Evolutionary conservation across 495 filamentous ascomycete genomes (phyloP).

Genomic region (Astrocystis sublimbata): DNA sequence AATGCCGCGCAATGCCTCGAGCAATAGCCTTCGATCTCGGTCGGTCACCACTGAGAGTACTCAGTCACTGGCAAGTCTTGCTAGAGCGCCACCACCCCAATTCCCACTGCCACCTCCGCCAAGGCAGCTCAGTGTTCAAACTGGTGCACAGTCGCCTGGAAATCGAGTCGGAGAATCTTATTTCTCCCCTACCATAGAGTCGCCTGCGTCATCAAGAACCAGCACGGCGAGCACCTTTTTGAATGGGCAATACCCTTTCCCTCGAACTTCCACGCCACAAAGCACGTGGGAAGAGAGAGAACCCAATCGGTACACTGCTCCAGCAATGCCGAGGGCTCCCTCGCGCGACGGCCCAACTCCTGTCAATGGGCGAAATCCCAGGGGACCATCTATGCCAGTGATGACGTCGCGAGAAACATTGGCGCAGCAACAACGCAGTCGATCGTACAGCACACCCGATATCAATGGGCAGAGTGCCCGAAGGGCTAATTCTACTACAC

Average conservation of each 20-base stretch:
- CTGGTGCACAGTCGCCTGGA: constrained; percentile 50
- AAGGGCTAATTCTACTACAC: constrained; percentile 31
- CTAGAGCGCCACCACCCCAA: constrained; percentile 62
- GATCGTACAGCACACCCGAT: constrained; percentile 65
- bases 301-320: constrained; percentile 79
- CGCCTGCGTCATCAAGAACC: constrained; percentile 78
- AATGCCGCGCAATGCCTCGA: constrained; percentile 78
- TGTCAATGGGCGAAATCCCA: constrained; percentile 63
- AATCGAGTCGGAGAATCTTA: constrained; percentile 69
- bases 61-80: constrained; percentile 48
- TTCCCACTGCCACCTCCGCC: constrained; percentile 63
- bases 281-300: constrained; percentile 66
- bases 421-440: constrained; percentile 57
- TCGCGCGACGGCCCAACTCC: constrained; percentile 73
- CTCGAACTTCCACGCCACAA: constrained; percentile 68
- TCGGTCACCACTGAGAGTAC: constrained; percentile 75
- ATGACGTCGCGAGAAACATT: constrained; percentile 60
- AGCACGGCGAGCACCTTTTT: constrained; percentile 63
- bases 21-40: constrained; percentile 74
- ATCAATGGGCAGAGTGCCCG: constrained; percentile 52
- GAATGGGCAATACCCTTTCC: constrained; percentile 68
- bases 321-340: constrained; percentile 73
- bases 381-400: constrained; percentile 80
- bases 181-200: constrained; percentile 86
- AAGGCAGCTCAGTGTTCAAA: constrained; percentile 66